Evolutionary conservation across 805 yeast genomes (phyloP).

Genomic region (Candida corydali): DNA sequence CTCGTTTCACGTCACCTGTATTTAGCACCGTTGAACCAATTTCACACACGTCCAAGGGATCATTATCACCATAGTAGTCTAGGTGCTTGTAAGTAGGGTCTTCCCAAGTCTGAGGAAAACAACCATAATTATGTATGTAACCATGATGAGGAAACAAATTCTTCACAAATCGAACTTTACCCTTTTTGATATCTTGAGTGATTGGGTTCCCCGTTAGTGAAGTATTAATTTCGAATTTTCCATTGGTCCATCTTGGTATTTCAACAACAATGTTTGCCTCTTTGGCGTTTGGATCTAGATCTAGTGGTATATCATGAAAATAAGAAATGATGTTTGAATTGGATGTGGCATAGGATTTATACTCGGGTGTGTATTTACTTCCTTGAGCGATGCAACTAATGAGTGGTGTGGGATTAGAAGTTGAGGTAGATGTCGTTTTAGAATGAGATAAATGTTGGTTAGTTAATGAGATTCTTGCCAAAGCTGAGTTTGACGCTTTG

Average conservation of each 20-base stretch:
- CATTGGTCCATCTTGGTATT: constrained; percentile 70
- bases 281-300: constrained; percentile 32
- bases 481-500: constrained; percentile 2
- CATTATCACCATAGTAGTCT: constrained; percentile 42
- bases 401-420: background rate
- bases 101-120: constrained; percentile 95
- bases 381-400: constrained; percentile 20
- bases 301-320: constrained; percentile 71
- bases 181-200: constrained; percentile 73
- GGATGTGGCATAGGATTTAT: constrained; percentile 42
- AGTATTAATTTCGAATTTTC: constrained; percentile 72
- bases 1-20: constrained; percentile 78
- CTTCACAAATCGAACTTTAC: constrained; percentile 68
- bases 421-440: background rate
- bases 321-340: constrained; percentile 53
- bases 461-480: constrained; percentile 12
- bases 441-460: constrained; percentile 2
- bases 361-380: constrained; percentile 29
- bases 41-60: constrained; percentile 69
- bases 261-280: constrained; percentile 47
- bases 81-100: constrained; percentile 63
- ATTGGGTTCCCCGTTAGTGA: constrained; percentile 66
- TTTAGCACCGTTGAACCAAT: constrained; percentile 67
- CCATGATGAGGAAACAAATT: constrained; percentile 83
- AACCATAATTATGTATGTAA: constrained; percentile 84